Evolutionary conservation across 2,329 filamentous ascomycete genomes (phyloP), one percentile per base, ranked within the genome.

Genomic region (Fusarium duplospermum): DNA sequence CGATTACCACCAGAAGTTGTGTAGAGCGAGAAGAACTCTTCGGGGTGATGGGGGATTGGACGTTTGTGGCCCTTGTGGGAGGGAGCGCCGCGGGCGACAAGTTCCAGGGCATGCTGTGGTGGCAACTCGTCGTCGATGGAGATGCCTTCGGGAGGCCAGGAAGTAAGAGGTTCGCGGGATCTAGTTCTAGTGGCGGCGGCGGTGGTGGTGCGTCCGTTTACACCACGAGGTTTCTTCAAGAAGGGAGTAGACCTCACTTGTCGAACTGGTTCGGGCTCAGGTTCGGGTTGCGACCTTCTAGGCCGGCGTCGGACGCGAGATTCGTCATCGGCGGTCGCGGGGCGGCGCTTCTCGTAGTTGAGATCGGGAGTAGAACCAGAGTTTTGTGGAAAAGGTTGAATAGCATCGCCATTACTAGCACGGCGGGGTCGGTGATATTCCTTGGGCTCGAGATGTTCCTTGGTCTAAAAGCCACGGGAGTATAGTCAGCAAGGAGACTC

Each of bases 81-180:
- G 6, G 90, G 88, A 2, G 87, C 89, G 7, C 90, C 90, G 9
- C 86, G 84, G n/a, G 86, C 85, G 70, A 92, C 89, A 67, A 91
- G 83, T 58, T 89, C 86, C 82, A 87, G 86, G 11, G 90, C 90
- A 57, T 87, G 86, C 50, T 84, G 85, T 18, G 88, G 86, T 1
- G 86, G 82, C 10, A 92, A 83, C 69, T 89, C 86, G 40, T 88
- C 87, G 27, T 85, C 80, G 50, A 78, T 82, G 13, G 84, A 82
- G 57, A 90, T 80, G 59, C 86, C 87, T 13, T 83, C 81, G 0
- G 90, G 90, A 20, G 90, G 90, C 90, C 90, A 92, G 76, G 86
- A 82, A 3, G 85, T 87, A 66, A 89, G 80, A 6, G 86, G 84
- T 8, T 73, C 73, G 10, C 68, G 61, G 18, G 72, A 54, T 27